Conservation (phyloP, 2,329 filamentous ascomycete genomes). For the Fusarium sp. region DNA sequence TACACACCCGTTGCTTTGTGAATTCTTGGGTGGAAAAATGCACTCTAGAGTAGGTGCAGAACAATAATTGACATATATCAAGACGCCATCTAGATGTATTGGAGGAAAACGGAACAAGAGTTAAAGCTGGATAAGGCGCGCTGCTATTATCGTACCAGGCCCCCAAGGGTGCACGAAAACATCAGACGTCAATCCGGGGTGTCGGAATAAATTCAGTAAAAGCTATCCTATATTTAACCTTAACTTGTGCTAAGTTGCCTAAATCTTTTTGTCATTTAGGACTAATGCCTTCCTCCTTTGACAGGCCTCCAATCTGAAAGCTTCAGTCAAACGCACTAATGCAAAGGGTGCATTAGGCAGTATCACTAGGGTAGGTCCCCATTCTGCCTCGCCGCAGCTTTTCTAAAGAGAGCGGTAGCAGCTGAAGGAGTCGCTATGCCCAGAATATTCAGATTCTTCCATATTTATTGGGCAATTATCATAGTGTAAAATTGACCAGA, state of each 20-base stretch:
- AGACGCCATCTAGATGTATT: not conserved
- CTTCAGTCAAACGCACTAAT: not conserved
- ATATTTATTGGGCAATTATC: too few relatives aligned
- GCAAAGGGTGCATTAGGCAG: not conserved
- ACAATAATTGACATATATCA: not conserved
- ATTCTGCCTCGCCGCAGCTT: not conserved
- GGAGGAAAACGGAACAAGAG: not conserved
- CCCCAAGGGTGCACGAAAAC: not conserved
- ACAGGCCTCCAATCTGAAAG: not conserved
- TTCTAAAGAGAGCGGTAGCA: too few relatives aligned
- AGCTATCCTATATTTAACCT: not conserved
- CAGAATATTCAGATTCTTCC: too few relatives aligned
- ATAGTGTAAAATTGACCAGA: too few relatives aligned
- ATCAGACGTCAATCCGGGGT: not conserved
- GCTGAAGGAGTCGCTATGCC: too few relatives aligned
- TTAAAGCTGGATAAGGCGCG: not conserved
- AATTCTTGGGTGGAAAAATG: rapidly evolving
- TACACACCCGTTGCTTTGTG: not conserved
- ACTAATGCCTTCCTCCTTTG: not conserved
- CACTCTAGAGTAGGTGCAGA: not conserved
- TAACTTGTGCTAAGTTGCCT: not conserved
- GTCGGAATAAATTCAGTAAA: not conserved
- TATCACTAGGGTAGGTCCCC: rapidly evolving
- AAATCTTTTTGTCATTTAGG: not conserved
- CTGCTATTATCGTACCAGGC: not conserved